Conservation (phyloP, 345 rosid genomes). For the Acer negundo region DNA sequence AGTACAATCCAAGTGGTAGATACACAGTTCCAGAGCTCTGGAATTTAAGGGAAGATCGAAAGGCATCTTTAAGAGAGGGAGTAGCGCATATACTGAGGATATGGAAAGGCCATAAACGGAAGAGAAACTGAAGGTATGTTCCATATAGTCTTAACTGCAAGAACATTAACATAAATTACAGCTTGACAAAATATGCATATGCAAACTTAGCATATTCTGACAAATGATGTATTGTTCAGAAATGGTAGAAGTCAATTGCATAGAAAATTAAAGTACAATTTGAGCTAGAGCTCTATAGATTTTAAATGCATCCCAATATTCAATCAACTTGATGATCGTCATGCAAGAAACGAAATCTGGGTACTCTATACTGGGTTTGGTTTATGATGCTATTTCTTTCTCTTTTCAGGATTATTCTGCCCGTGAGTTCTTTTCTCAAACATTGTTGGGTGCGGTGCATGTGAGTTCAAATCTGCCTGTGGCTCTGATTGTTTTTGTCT, state of each 20-base stretch:
- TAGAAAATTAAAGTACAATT: too few species aligned
- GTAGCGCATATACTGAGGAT: slow-evolving; percentile 24
- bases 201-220: too few species aligned
- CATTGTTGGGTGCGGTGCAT: background rate
- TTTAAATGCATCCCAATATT: background rate
- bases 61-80: slow-evolving; percentile 42
- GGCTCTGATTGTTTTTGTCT: background rate
- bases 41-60: slow-evolving; percentile 32
- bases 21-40: slow-evolving; percentile 39
- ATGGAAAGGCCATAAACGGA: slow-evolving; percentile 32
- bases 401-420: background rate
- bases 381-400: background rate
- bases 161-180: background rate
- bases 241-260: background rate
- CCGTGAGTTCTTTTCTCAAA: background rate
- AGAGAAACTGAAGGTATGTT: slow-evolving; percentile 22
- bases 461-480: background rate
- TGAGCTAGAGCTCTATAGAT: background rate
- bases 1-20: slow-evolving; percentile 50
- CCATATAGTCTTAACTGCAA: background rate
- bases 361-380: background rate
- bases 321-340: too few species aligned
- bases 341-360: too few species aligned
- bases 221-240: background rate
- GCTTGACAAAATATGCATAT: background rate